These are phyloP conservation scores for Taxillus chinensis DNA, from an alignment of 164 flowering plant genomes.

Conservation along the genomic window DNA sequence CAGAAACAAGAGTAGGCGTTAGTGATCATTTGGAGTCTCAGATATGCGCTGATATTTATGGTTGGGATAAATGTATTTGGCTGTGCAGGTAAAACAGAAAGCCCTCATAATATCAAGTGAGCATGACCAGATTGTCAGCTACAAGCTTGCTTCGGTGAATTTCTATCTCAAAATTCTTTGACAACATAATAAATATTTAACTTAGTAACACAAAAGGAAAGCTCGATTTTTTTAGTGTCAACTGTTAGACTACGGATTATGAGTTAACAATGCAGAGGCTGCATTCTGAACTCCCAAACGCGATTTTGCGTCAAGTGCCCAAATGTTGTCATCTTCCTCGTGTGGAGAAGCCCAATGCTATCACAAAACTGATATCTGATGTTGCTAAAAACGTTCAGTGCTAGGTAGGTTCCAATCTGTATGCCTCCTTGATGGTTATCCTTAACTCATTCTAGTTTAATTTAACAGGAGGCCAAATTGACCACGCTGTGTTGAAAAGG, in stretches of 20 bases:
- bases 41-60: too few relatives aligned
- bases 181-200: background rate
- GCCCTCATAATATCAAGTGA: background rate
- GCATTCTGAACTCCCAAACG: background rate
- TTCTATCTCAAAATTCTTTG: background rate
- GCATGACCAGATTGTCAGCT: background rate
- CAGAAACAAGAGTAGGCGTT: too few relatives aligned
- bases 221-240: background rate
- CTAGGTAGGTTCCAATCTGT: background rate
- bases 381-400: background rate
- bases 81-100: background rate
- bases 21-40: too few relatives aligned
- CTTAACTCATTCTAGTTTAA: too few relatives aligned
- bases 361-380: background rate
- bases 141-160: background rate
- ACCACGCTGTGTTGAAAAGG: too few relatives aligned
- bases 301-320: background rate
- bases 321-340: background rate
- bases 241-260: background rate
- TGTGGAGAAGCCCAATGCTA: background rate
- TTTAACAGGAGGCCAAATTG: too few relatives aligned
- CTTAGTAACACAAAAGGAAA: background rate
- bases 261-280: background rate
- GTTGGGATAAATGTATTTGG: background rate
- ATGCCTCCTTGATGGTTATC: too few relatives aligned